Evolutionary conservation across 2,329 filamentous ascomycete species (phyloP).

Genomic region (Trichoderma atrobrunneum): DNA sequence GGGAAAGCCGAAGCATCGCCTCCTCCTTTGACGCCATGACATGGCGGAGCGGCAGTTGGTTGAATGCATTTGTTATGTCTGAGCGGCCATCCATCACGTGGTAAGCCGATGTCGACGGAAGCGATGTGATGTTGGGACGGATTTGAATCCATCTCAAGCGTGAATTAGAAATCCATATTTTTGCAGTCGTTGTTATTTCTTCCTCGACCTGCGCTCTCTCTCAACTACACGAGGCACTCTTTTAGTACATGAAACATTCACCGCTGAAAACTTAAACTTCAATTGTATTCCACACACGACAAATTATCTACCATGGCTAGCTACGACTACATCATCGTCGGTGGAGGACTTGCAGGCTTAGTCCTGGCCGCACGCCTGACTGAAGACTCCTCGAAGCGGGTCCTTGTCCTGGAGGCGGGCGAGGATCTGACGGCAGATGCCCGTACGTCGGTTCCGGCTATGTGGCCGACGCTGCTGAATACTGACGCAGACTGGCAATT

Average conservation of each 20-base stretch:
- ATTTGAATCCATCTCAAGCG: neutral
- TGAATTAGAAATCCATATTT: neutral
- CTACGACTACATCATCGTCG: conserved; percentile 27
- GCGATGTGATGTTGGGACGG: neutral
- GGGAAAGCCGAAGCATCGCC: neutral
- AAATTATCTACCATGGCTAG: neutral
- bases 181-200: neutral
- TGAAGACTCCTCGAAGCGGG: conserved; percentile 23
- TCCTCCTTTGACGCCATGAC: neutral
- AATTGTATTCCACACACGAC: neutral
- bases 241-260: neutral
- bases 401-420: conserved; percentile 33
- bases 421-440: conserved; percentile 28
- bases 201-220: neutral
- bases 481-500: conserved; percentile 29
- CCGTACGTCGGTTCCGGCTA: conserved; percentile 26
- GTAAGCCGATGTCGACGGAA: neutral
- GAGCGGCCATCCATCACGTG: neutral
- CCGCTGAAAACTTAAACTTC: no score
- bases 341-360: conserved; percentile 32
- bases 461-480: conserved; percentile 27
- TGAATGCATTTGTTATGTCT: neutral
- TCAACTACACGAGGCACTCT: neutral
- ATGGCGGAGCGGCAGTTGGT: neutral
- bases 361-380: conserved; percentile 31